Conservation (phyloP, 2,329 filamentous ascomycete species). For the Scedosporium apiospermum region DNA sequence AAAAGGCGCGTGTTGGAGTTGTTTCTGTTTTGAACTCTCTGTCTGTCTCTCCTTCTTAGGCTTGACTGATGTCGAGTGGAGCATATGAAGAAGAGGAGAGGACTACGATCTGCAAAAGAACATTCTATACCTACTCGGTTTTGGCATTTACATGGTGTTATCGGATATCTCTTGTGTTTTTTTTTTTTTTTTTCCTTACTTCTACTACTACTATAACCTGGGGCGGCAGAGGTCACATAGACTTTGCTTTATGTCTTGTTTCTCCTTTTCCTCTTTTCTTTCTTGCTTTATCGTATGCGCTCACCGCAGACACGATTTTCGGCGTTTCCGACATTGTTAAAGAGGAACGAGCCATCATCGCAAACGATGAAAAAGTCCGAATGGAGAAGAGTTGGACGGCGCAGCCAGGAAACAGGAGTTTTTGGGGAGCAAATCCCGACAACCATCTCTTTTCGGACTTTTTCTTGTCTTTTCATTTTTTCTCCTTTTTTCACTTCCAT, state of each 20-base stretch:
- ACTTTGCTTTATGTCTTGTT: slow-evolving; percentile 1
- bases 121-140: background rate
- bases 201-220: background rate
- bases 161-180: background rate
- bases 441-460: background rate
- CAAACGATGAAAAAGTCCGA: background rate
- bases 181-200: background rate
- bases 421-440: background rate
- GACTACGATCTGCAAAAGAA: background rate
- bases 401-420: slow-evolving; percentile 13
- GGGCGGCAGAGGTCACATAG: slow-evolving; percentile 1
- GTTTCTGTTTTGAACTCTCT: background rate
- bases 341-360: background rate
- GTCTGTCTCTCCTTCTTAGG: background rate
- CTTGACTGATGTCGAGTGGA: background rate
- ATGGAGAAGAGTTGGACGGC: slow-evolving; percentile 1
- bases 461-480: too few relatives aligned
- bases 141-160: slow-evolving; percentile 6
- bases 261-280: background rate
- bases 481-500: background rate
- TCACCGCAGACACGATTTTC: background rate
- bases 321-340: too few relatives aligned
- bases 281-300: background rate
- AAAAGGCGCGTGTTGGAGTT: slow-evolving; percentile 1
- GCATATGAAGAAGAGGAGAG: too few relatives aligned